Evolutionary conservation across 2,329 filamentous ascomycete species (phyloP).

Genomic region (Eutypella sp.): DNA sequence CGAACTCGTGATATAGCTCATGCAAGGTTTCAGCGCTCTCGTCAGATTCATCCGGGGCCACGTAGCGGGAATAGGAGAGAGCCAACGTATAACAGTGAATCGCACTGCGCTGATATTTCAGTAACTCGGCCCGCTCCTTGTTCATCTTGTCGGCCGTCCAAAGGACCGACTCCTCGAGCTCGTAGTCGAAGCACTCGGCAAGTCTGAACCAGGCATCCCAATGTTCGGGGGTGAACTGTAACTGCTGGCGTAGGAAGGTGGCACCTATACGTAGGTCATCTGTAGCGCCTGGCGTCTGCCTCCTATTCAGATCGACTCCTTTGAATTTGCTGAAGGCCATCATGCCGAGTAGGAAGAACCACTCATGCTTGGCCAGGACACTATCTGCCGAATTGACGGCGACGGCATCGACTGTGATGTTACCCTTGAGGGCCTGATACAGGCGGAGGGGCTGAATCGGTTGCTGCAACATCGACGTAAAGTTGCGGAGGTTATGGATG

Average conservation of each 20-base stretch:
- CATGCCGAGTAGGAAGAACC: conserved; percentile 89
- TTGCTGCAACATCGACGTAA: conserved; percentile 74
- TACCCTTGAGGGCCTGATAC: conserved; percentile 74
- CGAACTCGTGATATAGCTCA: conserved; percentile 57
- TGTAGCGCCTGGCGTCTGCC: conserved; percentile 71
- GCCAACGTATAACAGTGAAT: conserved; percentile 74
- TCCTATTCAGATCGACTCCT: conserved; percentile 63
- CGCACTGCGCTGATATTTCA: conserved; percentile 70
- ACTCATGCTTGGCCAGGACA: conserved; percentile 72
- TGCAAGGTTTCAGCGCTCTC: conserved; percentile 44
- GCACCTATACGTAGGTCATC: conserved; percentile 80
- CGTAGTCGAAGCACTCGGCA: conserved; percentile 81
- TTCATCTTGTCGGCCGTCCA: conserved; percentile 93
- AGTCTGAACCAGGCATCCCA: conserved; percentile 92
- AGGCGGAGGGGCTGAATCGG: conserved; percentile 78
- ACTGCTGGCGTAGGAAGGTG: conserved; percentile 72
- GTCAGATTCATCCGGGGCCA: conserved; percentile 39
- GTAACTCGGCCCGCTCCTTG: conserved; percentile 69
- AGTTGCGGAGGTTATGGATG: conserved; percentile 80
- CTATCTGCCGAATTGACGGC: conserved; percentile 65
- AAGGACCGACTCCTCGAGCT: conserved; percentile 79
- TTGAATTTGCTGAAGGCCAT: conserved; percentile 83
- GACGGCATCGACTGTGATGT: conserved; percentile 68
- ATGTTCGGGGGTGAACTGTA: conserved; percentile 74
- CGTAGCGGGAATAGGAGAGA: conserved; percentile 48